Base-by-base conservation (phyloP, 805 yeast species). In the Kregervanrija delftensis region DNA sequence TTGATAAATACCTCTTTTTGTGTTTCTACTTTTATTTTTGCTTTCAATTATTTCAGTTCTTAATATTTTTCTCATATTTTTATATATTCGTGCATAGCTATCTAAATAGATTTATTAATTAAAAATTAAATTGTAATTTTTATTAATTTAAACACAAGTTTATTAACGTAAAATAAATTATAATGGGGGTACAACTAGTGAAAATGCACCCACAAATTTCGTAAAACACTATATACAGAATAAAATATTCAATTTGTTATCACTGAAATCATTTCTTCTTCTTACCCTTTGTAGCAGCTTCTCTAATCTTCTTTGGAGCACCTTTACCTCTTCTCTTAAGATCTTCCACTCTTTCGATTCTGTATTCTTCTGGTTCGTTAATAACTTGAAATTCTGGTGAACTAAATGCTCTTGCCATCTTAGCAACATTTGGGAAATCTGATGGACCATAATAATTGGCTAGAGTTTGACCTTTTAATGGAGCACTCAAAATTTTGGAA, bases 261-360 rank as follows among this genome's bases (percentile, higher is more conserved):
- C 14, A 10, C 32, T 28, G 11, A 5, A 6, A 15, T 36, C 33
- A 51, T 49, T 57, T 56, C 67, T 73, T 74, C 67, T 73, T 74
- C 57, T 66, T 66, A 46, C 66, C 66, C 45, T 65, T 65, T 9
- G 43, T 44, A 15, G 50, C 46, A 17, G 67, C 69, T 52, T 71
- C 75, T 55, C 72, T 76, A 67, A 74, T 77, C 72, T 86, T 86
- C 71, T 81, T 77, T 55, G 93, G 95, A 11, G 93, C 88, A 64
- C 91, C 90, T 66, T 86, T 86, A 65, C 87, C 90, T 77, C 93
- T 84, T 75, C 84, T 81, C 72, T 81, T 85, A 65, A 86, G 74
- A 40, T 69, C 70, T 46, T 67, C 78, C 16, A 79, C 80, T 77
- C 79, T 79, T 47, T 69, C 74, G 49, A 83, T 58, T 64, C 95